Evolutionary conservation across 306 rosid genomes (phyloP).

Genomic region (Ormosia semicastrata): DNA sequence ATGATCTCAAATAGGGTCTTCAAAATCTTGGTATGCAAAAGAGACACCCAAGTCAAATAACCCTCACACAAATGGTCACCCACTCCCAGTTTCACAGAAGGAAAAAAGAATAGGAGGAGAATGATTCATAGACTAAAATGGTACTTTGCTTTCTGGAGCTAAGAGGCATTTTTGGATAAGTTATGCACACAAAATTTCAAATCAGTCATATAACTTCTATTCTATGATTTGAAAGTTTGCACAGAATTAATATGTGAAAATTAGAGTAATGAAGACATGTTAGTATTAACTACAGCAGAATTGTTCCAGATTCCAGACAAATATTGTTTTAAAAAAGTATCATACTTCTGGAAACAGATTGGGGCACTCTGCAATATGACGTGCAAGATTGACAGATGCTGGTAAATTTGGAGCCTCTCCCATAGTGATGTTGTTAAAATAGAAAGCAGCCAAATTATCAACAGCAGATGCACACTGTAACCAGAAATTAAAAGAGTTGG

Average conservation of each 20-base stretch:
- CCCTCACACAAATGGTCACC: background rate
- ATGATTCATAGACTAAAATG: constrained; percentile 8
- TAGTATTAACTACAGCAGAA: background rate
- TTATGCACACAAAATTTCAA: background rate
- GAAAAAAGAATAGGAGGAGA: constrained; percentile 3
- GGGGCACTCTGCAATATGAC: constrained; percentile 86
- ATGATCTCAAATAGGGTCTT: constrained; percentile 92
- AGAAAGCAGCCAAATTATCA: constrained; percentile 91
- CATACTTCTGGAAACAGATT: constrained; percentile 93
- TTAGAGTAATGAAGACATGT: background rate
- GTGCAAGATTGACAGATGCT: constrained; percentile 81
- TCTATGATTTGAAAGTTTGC: constrained; percentile 8
- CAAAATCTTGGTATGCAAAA: constrained; percentile 56
- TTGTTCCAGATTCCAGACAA: background rate
- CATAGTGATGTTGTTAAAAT: constrained; percentile 89
- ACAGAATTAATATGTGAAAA: background rate
- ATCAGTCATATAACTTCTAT: constrained; percentile 2
- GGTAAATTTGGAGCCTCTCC: constrained; percentile 90
- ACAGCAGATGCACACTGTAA: constrained; percentile 98
- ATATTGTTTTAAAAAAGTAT: background rate
- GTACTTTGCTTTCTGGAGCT: background rate
- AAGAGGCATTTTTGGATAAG: background rate
- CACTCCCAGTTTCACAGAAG: background rate
- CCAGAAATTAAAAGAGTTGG: constrained; percentile 24
- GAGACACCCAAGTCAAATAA: constrained; percentile 31